Evolutionary conservation across 2,329 filamentous ascomycete genomes (phyloP), one percentile per base, ranked within the genome.

Genomic region (Elsinoe necatrix): DNA sequence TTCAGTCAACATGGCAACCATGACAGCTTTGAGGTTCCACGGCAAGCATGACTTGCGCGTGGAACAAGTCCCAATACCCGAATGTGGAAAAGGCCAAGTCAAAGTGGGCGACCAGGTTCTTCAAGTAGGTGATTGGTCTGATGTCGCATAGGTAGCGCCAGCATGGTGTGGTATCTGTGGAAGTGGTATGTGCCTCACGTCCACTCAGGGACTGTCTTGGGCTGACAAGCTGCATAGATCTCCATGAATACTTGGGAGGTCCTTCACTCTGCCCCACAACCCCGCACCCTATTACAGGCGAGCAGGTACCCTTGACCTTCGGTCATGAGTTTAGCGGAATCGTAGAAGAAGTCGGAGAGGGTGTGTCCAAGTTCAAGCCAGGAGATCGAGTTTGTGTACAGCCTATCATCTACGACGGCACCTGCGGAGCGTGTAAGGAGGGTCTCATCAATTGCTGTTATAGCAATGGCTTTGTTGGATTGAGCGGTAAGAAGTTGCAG

Each of bases 371-470:
- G 11, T 74, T 75, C 63, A 73, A 74, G 55, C 63, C 72, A 2
- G 78, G 78, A 16, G 72, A 78, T 55, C 66, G 74, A 25, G 77
- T 79, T 2, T 72, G 69, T 41, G 69, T 79, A 1, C 74, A 79
- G 61, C 78, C 78, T 7, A 80, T 78, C 64, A 79, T 80, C 47
- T 80, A 79, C 64, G 77, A 79, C 56, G 74, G 72, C 6, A 75
- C 73, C 11, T 80, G 78, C 62, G 71, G 72, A 9, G 73, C 77
- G 5, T 81, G 79, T 62, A 68, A 73, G 57, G 72, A 75, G n/a
- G 76, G 76, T 0, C 64, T 76, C 18, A 73, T 78, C 56, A 80
- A 80, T 57, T 79, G 77, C 67, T 80, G 78, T 61, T 76, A 77
- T 64, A 75, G 72, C 47, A 78, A 77, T 58, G 77, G 77, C 1